These are phyloP conservation scores for Lecanosticta acicola DNA, from an alignment of 2,329 filamentous ascomycete genomes.

Conservation along the genomic window DNA sequence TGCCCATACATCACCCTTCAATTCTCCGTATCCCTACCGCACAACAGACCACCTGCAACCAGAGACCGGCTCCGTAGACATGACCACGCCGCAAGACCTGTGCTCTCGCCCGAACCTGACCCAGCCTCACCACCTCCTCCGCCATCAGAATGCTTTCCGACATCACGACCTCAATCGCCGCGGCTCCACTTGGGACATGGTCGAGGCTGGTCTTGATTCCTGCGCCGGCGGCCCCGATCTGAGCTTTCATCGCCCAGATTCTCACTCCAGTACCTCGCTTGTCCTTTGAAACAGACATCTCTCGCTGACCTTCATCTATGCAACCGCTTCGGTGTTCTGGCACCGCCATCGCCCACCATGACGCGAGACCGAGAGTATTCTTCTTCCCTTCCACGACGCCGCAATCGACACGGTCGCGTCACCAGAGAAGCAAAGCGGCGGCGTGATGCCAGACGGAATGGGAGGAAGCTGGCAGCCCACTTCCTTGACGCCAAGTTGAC, in stretches of 20 bases:
- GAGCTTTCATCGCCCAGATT: constrained; percentile 25
- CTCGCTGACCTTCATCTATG: constrained; percentile 12
- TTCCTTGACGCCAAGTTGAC: constrained; percentile 29
- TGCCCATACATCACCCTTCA: not conserved
- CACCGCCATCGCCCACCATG: constrained; percentile 10
- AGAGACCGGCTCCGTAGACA: constrained; percentile 9
- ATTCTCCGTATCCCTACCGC: constrained; percentile 12
- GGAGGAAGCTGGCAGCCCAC: constrained; percentile 25
- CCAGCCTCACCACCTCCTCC: constrained; percentile 16
- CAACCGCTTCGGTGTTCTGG: constrained; percentile 28
- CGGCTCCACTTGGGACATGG: constrained; percentile 9
- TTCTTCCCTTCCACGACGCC: constrained; percentile 14
- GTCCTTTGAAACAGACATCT: not conserved
- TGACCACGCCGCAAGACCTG: no score
- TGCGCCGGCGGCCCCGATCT: constrained; percentile 18
- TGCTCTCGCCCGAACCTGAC: constrained; percentile 18
- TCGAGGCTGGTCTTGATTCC: constrained; percentile 8
- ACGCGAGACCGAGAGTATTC: constrained; percentile 14
- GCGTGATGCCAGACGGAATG: constrained; percentile 27
- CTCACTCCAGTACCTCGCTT: constrained; percentile 18
- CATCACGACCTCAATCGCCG: constrained; percentile 7
- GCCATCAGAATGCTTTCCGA: constrained; percentile 8
- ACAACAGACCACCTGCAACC: constrained; percentile 9
- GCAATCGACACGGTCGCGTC: constrained; percentile 25
- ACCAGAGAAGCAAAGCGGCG: constrained; percentile 29